These are phyloP conservation scores for Populus deltoides DNA, from an alignment of 345 rosid species.

Conservation along the genomic window DNA sequence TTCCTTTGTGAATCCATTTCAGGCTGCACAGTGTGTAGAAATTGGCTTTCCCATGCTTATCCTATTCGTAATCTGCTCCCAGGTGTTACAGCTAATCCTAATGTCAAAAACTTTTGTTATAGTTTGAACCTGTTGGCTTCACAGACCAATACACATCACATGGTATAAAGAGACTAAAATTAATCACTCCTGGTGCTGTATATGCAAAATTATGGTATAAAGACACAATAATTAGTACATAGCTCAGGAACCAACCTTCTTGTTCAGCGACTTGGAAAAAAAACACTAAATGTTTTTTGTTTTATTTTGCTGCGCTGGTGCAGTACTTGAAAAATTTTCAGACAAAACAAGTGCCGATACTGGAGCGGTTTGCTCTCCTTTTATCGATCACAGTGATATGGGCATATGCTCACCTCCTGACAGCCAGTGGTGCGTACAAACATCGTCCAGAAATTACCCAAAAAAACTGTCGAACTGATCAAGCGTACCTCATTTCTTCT, in stretches of 20 bases:
- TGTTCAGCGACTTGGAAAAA: not conserved
- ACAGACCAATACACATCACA: not conserved
- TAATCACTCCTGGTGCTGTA: not conserved
- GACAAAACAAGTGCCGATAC: constrained; percentile 57
- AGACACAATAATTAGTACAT: not conserved
- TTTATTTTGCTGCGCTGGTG: not conserved
- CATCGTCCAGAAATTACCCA: constrained; percentile 78
- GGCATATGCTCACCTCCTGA: constrained; percentile 96
- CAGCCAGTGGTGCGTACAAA: constrained; percentile 95
- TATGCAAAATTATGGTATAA: not conserved
- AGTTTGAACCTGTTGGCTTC: not conserved
- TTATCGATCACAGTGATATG: constrained; percentile 75
- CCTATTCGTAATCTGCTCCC: constrained; percentile 74
- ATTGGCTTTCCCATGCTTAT: constrained; percentile 90
- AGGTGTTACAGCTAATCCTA: constrained; percentile 43
- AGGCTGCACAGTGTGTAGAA: constrained; percentile 90
- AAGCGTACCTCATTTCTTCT: constrained; percentile 94
- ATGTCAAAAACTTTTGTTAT: not conserved
- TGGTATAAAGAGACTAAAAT: not conserved
- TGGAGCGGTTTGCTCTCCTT: constrained; percentile 85
- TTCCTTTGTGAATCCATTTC: constrained; percentile 10
- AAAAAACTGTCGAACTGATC: constrained; percentile 84
- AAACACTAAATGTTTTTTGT: not conserved
- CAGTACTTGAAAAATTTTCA: constrained; percentile 86
- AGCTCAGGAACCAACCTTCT: not conserved